Evolutionary conservation across 2,329 filamentous ascomycete species (phyloP).

Genomic region (Sporothrix dimorphospora): DNA sequence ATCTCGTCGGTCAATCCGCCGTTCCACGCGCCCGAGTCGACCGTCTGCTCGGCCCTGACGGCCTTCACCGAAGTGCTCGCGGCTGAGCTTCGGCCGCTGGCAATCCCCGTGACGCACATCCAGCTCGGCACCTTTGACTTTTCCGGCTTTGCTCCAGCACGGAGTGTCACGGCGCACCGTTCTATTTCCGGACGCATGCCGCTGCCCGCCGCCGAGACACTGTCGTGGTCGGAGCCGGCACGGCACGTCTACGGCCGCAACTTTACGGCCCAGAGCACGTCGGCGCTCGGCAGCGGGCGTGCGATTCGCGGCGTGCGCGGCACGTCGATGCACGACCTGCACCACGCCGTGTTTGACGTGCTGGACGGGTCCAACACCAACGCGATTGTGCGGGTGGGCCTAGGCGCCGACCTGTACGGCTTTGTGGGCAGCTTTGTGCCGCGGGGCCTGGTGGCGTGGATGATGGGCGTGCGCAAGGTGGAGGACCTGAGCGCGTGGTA

Average conservation of each 20-base stretch:
- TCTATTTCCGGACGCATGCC: conserved; percentile 43
- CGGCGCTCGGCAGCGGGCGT: conserved; percentile 59
- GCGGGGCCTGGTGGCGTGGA: conserved; percentile 79
- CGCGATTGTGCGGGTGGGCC: conserved; percentile 75
- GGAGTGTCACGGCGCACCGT: conserved; percentile 32
- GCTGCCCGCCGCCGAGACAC: conserved; percentile 56
- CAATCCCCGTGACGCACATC: conserved; percentile 81
- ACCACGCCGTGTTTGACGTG: conserved; percentile 89
- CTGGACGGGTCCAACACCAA: conserved; percentile 67
- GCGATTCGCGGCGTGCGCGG: conserved; percentile 63
- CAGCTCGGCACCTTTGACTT: conserved; percentile 92
- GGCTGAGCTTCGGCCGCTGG: conserved; percentile 75
- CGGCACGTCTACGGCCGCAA: conserved; percentile 65
- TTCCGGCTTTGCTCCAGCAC: conserved; percentile 61
- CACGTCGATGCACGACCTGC: conserved; percentile 75
- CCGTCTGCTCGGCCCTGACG: conserved; percentile 82
- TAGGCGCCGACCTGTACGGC: conserved; percentile 82
- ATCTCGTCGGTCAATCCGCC: conserved; percentile 78
- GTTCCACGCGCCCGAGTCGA: conserved; percentile 83
- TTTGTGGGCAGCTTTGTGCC: conserved; percentile 83
- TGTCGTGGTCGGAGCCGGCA: conserved; percentile 66
- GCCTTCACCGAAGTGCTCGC: conserved; percentile 82
- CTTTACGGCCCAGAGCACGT: conserved; percentile 59
- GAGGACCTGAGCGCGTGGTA: conserved; percentile 61
- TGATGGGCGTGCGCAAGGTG: conserved; percentile 78